Percentiles rank a stretch among this genome's conserved stretches.
phyloP scores from a whole-genome alignment of 2,329 filamentous ascomycete species.

The Botrytis cinerea region DNA sequence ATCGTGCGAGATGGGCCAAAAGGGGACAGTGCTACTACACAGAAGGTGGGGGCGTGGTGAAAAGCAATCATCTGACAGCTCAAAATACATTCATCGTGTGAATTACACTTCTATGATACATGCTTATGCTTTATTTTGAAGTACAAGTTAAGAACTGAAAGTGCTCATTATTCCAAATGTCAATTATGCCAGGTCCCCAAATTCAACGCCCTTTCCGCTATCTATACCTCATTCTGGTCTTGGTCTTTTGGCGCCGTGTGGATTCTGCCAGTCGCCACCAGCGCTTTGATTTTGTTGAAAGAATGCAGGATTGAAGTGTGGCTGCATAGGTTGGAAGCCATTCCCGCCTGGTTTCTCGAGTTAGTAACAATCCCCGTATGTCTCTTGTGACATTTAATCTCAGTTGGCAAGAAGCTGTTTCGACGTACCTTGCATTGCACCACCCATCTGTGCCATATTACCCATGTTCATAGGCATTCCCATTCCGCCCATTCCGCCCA shows the following conservation, averaged over 20 bases:
- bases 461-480: conserved; percentile 47
- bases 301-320: conserved; percentile 73
- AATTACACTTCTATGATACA: conserved; percentile 25
- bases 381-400: neutral
- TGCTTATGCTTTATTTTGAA: conserved; percentile 22
- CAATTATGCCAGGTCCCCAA: conserved; percentile 14
- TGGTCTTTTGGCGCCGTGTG: conserved; percentile 77
- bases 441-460: conserved; percentile 47
- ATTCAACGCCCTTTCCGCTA: conserved; percentile 20
- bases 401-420: neutral
- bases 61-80: conserved; percentile 15
- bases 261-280: conserved; percentile 69
- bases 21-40: neutral
- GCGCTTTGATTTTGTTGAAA: conserved; percentile 57
- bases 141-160: conserved; percentile 24
- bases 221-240: conserved; percentile 58
- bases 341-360: conserved; percentile 39
- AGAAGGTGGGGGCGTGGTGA: neutral
- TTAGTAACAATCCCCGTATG: conserved; percentile 10
- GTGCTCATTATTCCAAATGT: conserved; percentile 23
- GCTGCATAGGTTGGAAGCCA: conserved; percentile 68
- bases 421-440: conserved; percentile 59
- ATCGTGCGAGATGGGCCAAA: neutral
- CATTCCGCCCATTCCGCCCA: conserved; percentile 51
- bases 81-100: conserved; percentile 15